These are phyloP conservation scores for Luzula sylvatica DNA, from an alignment of 176 grass and related monocot genomes.

Conservation along the genomic window DNA sequence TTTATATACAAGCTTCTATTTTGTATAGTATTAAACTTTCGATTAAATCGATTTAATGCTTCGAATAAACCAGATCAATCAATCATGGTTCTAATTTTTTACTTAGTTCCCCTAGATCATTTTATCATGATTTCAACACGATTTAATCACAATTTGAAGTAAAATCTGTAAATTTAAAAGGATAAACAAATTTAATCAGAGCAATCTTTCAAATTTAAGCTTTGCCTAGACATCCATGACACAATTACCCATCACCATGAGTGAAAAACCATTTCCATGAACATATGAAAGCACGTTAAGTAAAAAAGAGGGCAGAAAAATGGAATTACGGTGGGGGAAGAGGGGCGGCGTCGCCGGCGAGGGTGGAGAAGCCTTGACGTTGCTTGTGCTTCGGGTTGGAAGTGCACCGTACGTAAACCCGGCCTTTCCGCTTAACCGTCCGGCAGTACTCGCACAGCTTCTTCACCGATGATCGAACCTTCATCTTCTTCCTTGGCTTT, in stretches of 20 bases:
- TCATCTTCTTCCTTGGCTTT: conserved; percentile 32
- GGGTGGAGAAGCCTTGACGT: conserved; percentile 78
- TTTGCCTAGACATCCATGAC: too few relatives aligned
- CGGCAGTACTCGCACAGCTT: conserved; percentile 77
- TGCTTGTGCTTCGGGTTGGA: conserved; percentile 96
- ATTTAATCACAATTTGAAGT: not conserved
- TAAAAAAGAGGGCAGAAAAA: not conserved
- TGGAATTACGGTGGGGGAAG: not conserved
- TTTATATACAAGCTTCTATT: too few relatives aligned
- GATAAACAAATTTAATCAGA: not conserved
- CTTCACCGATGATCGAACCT: conserved; percentile 94
- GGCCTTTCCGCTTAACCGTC: conserved; percentile 85
- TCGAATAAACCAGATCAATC: too few relatives aligned
- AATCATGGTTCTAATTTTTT: too few relatives aligned
- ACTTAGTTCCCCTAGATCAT: too few relatives aligned
- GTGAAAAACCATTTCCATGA: not conserved
- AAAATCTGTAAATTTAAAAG: not conserved
- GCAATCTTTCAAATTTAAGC: too few relatives aligned
- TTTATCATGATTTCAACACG: too few relatives aligned
- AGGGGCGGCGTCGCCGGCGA: conserved; percentile 32
- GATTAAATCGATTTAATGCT: too few relatives aligned
- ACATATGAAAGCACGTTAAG: not conserved
- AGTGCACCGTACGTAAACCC: conserved; percentile 70
- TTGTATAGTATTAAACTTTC: too few relatives aligned
- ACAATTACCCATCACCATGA: too few relatives aligned